A percentile compares a stretch with the other conserved stretches of the same genome.
phyloP scores from a whole-genome alignment of 164 flowering plant genomes.

The Stephania yunnanensis region DNA sequence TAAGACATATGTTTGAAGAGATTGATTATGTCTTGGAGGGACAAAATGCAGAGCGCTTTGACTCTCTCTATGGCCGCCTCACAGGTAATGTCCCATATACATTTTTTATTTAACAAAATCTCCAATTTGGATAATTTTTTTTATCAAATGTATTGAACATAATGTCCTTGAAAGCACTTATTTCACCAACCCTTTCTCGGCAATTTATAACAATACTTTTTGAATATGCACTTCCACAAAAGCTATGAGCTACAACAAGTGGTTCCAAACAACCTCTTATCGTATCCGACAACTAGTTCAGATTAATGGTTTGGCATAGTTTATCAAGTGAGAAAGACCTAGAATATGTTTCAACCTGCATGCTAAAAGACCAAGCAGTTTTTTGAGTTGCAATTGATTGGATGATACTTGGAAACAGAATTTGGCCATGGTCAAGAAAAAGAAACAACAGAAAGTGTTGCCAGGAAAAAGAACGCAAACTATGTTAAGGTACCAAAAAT shows the following conservation, averaged over 20 bases:
- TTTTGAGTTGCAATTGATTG: slow-evolving; percentile 1
- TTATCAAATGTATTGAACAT: no score
- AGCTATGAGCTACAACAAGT: no score
- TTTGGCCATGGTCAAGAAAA: slow-evolving; percentile 19
- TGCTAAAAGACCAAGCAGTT: background rate
- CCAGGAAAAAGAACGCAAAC: slow-evolving; percentile 21
- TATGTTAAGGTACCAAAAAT: slow-evolving; percentile 77
- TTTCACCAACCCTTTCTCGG: no score
- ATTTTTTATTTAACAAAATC: background rate
- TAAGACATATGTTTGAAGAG: slow-evolving; percentile 99
- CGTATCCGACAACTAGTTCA: no score
- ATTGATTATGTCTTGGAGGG: slow-evolving; percentile 90
- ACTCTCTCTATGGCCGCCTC: slow-evolving; percentile 58
- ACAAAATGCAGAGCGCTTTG: slow-evolving; percentile 94
- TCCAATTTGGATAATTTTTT: background rate
- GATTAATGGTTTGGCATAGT: background rate
- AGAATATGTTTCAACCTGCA: background rate
- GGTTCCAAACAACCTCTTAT: no score
- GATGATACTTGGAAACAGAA: slow-evolving; percentile 26
- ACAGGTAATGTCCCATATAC: slow-evolving; percentile 36
- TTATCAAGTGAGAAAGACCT: background rate
- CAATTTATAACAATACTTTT: no score
- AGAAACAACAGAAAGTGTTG: slow-evolving; percentile 16
- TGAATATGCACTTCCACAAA: no score
- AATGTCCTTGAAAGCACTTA: no score